These are phyloP conservation scores for Lepidium didymum DNA, from an alignment of 345 rosid species.

Conservation along the genomic window DNA sequence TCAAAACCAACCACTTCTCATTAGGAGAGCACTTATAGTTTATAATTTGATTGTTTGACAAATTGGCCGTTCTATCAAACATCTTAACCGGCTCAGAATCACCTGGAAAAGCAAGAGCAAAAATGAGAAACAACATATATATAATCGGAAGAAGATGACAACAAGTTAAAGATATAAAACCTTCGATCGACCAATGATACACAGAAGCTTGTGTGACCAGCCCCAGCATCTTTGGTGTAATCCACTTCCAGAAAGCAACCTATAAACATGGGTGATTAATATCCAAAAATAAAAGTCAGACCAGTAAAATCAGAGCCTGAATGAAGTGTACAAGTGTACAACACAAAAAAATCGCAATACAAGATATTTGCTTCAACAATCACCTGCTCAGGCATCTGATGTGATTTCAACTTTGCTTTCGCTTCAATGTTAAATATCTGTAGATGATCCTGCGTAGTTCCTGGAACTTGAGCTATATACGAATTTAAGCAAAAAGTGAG, in stretches of 20 bases:
- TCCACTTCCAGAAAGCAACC: slow-evolving; percentile 99
- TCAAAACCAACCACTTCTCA: slow-evolving; percentile 96
- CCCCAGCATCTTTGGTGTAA: slow-evolving; percentile 86
- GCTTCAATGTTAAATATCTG: slow-evolving; percentile 98
- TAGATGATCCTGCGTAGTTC: slow-evolving; percentile 96
- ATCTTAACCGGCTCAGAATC: slow-evolving; percentile 95
- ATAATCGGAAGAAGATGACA: neutral
- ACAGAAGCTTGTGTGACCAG: slow-evolving; percentile 86
- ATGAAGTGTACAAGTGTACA: neutral
- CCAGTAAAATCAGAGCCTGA: neutral
- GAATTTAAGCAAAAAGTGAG: slow-evolving; percentile 11
- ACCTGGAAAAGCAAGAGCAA: slow-evolving; percentile 41
- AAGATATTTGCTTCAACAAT: neutral
- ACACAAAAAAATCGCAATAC: neutral
- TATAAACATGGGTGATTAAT: slow-evolving; percentile 21
- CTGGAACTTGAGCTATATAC: slow-evolving; percentile 84
- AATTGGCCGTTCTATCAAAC: slow-evolving; percentile 97
- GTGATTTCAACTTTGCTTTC: slow-evolving; percentile 90
- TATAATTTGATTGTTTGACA: slow-evolving; percentile 91
- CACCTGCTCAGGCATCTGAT: slow-evolving; percentile 99
- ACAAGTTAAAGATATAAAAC: slow-evolving; percentile 32
- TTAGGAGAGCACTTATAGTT: slow-evolving; percentile 92
- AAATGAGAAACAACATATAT: slow-evolving; percentile 14
- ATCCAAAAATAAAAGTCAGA: slow-evolving; percentile 1
- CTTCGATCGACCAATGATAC: slow-evolving; percentile 99